Conservation (phyloP, 2,329 filamentous ascomycete genomes). For the Microdochium trichocladiopsis region DNA sequence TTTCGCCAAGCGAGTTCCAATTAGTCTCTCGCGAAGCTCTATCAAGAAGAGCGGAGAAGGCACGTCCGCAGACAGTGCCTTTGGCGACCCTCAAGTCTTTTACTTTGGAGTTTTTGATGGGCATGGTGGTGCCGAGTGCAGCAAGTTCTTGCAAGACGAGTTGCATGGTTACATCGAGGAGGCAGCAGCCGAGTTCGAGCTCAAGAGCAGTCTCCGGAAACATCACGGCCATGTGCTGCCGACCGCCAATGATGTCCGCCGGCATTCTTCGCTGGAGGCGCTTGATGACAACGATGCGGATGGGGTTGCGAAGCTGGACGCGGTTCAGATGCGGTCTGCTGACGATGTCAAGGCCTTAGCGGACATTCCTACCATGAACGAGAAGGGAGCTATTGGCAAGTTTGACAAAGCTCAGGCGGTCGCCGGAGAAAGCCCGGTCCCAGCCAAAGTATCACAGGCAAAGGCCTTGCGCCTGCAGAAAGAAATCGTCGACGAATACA, state of each 20-base stretch:
- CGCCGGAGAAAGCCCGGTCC: slow-evolving; percentile 32
- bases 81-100: slow-evolving; percentile 91
- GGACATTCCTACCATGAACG: slow-evolving; percentile 23
- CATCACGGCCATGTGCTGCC: slow-evolving; percentile 7
- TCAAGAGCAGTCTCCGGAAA: slow-evolving; percentile 66
- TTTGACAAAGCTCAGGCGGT: slow-evolving; percentile 28
- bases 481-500: slow-evolving; percentile 69
- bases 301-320: slow-evolving; percentile 27
- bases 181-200: slow-evolving; percentile 66
- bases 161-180: slow-evolving; percentile 87
- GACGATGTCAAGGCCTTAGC: slow-evolving; percentile 34
- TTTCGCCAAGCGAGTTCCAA: slow-evolving; percentile 77
- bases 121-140: slow-evolving; percentile 85
- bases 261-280: background rate
- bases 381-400: slow-evolving; percentile 23
- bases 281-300: slow-evolving; percentile 16
- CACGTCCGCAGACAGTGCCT: slow-evolving; percentile 66
- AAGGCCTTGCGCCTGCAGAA: slow-evolving; percentile 64
- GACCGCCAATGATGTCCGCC: background rate
- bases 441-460: slow-evolving; percentile 42
- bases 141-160: slow-evolving; percentile 75
- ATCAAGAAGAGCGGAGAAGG: slow-evolving; percentile 49
- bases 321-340: slow-evolving; percentile 41
- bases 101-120: slow-evolving; percentile 97
- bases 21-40: slow-evolving; percentile 42